Conservation (phyloP, 306 rosid species). For the Dryas drummondii region DNA sequence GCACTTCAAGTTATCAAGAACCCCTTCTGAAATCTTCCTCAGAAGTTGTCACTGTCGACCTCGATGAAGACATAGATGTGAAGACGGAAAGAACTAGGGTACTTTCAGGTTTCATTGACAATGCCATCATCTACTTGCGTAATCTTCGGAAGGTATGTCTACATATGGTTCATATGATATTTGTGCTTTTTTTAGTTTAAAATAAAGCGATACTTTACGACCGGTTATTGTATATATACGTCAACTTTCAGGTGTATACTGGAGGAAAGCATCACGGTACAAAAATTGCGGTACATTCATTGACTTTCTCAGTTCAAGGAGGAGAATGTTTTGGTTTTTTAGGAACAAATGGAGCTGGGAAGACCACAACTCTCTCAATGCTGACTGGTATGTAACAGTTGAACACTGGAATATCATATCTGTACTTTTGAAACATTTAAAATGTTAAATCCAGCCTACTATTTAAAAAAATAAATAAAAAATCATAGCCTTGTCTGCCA, state of each 20-base stretch:
- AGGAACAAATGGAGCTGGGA: conserved; percentile 99
- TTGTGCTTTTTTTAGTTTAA: conserved; percentile 19
- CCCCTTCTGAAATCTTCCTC: conserved; percentile 60
- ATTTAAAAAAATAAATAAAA: background rate
- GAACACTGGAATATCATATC: background rate
- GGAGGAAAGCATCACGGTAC: conserved; percentile 52
- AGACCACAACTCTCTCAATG: conserved; percentile 92
- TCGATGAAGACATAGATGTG: conserved; percentile 80
- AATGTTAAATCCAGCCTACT: background rate
- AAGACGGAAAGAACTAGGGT: conserved; percentile 83
- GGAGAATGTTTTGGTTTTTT: conserved; percentile 97
- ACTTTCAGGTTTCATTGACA: conserved; percentile 79
- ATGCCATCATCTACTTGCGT: conserved; percentile 76
- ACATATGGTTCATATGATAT: conserved; percentile 18
- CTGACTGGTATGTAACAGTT: conserved; percentile 56
- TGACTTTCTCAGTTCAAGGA: conserved; percentile 89
- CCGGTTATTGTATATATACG: conserved; percentile 5
- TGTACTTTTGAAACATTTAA: background rate
- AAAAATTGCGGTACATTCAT: conserved; percentile 86
- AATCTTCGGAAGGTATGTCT: conserved; percentile 81
- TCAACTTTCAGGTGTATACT: conserved; percentile 64
- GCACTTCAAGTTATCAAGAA: conserved; percentile 53
- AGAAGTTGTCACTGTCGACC: conserved; percentile 41
- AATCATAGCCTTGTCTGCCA: background rate
- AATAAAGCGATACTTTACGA: conserved; percentile 4